phyloP scores from a whole-genome alignment of 2,329 filamentous ascomycete species.

The Botrytis fabae region DNA sequence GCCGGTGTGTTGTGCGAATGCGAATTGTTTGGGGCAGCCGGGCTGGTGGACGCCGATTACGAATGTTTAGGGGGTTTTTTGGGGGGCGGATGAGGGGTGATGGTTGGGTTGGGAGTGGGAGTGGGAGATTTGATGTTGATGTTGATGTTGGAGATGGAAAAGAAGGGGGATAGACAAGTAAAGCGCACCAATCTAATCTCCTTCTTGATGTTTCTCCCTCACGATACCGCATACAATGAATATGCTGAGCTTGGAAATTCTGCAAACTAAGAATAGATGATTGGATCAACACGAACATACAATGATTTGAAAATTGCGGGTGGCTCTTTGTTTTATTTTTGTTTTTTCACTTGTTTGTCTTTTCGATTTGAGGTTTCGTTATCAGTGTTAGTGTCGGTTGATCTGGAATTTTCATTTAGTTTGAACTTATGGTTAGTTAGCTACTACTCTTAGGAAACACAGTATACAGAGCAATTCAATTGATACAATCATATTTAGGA shows the following conservation, averaged over 20 bases:
- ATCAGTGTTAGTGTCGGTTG: neutral
- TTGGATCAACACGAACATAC: too few relatives aligned
- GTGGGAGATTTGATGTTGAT: neutral
- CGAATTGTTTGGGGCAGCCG: neutral
- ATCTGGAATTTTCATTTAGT: too few relatives aligned
- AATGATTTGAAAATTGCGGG: too few relatives aligned
- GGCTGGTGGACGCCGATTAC: neutral
- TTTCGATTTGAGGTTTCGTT: neutral
- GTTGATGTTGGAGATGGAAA: neutral
- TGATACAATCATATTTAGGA: too few relatives aligned
- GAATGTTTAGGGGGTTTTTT: neutral
- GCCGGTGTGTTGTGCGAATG: constrained; percentile 2
- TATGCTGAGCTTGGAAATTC: too few relatives aligned
- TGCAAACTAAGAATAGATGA: too few relatives aligned
- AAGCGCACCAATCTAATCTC: too few relatives aligned
- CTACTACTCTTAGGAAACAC: neutral
- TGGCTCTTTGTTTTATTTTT: too few relatives aligned
- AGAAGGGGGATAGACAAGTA: too few relatives aligned
- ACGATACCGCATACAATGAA: too few relatives aligned
- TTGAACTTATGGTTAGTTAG: neutral
- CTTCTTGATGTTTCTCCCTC: too few relatives aligned
- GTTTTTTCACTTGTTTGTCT: neutral
- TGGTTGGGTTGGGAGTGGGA: neutral
- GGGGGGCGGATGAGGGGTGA: neutral
- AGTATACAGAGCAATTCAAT: neutral